Evolutionary conservation across 306 rosid species (phyloP).

Genomic region (Prosopis cineraria): DNA sequence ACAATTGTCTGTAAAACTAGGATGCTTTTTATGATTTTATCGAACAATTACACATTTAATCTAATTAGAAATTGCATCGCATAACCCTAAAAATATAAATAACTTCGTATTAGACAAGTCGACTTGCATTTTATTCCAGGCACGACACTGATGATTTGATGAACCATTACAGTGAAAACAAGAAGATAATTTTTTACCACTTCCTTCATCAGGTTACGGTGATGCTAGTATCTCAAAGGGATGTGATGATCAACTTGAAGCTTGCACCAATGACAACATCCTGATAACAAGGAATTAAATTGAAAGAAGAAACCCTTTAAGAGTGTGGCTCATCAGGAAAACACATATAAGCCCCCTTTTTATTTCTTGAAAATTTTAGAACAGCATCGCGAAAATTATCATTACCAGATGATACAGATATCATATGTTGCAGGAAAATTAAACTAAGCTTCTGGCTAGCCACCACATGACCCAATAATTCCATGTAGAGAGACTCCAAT

Average conservation of each 20-base stretch:
- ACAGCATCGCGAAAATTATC: not conserved
- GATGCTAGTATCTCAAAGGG: not conserved
- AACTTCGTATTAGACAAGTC: too few relatives aligned
- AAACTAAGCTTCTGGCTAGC: not conserved
- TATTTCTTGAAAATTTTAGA: constrained; percentile 19
- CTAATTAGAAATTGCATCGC: not conserved
- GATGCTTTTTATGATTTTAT: not conserved
- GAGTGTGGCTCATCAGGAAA: not conserved
- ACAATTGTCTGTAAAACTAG: not conserved
- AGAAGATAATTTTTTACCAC: not conserved
- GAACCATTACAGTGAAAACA: not conserved
- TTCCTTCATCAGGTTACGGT: not conserved
- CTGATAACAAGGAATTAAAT: not conserved
- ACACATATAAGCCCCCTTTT: constrained; percentile 13
- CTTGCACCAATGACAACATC: not conserved
- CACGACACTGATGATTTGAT: not conserved
- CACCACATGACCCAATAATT: constrained; percentile 2
- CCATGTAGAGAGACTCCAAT: not conserved
- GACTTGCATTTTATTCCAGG: not conserved
- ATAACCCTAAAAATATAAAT: not conserved
- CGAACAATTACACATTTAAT: not conserved
- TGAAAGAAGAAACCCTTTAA: not conserved
- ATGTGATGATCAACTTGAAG: not conserved
- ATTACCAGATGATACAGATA: not conserved
- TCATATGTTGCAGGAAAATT: not conserved